A percentile compares a stretch with the other conserved stretches of the same genome.
phyloP scores from a whole-genome alignment of 768 basidiomycete species.

The Thelephora ganbajun region DNA sequence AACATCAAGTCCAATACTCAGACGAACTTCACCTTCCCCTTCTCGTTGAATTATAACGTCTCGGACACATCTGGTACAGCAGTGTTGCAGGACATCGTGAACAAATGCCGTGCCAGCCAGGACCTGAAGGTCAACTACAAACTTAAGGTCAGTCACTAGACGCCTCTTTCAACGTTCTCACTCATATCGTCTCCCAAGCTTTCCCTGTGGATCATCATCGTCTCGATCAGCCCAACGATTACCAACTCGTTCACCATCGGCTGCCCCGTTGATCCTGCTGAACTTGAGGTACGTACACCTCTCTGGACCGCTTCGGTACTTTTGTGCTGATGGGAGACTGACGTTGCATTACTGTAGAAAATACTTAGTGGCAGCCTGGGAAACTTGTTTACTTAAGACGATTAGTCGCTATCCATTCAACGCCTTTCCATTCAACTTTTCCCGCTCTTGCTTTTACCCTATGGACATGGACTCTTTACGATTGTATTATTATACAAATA shows the following conservation, averaged over 20 bases:
- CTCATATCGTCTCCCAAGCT: conserved; percentile 26
- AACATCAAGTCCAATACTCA: conserved; percentile 31
- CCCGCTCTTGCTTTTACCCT: too few relatives aligned
- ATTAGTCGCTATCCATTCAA: too few relatives aligned
- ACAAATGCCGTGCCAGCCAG: conserved; percentile 42
- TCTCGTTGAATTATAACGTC: conserved; percentile 47
- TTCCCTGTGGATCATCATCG: conserved; percentile 46
- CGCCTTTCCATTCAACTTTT: too few relatives aligned
- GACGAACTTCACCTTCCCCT: conserved; percentile 67
- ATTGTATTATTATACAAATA: too few relatives aligned
- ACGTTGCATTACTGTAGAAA: too few relatives aligned
- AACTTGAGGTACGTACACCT: conserved; percentile 17
- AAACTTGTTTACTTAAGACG: too few relatives aligned
- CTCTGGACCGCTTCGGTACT: not conserved
- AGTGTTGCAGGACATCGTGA: conserved; percentile 48
- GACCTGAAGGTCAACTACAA: conserved; percentile 51
- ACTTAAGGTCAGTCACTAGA: conserved; percentile 37
- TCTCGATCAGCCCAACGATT: conserved; percentile 55
- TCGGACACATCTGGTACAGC: conserved; percentile 32
- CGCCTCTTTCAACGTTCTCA: conserved; percentile 1
- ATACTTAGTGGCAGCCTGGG: too few relatives aligned
- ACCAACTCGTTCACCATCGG: conserved; percentile 43
- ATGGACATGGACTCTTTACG: too few relatives aligned
- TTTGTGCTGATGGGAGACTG: too few relatives aligned
- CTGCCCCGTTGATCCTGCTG: conserved; percentile 40